These are phyloP conservation scores for Russula dissimulans DNA, from an alignment of 768 basidiomycete species.

Conservation along the genomic window DNA sequence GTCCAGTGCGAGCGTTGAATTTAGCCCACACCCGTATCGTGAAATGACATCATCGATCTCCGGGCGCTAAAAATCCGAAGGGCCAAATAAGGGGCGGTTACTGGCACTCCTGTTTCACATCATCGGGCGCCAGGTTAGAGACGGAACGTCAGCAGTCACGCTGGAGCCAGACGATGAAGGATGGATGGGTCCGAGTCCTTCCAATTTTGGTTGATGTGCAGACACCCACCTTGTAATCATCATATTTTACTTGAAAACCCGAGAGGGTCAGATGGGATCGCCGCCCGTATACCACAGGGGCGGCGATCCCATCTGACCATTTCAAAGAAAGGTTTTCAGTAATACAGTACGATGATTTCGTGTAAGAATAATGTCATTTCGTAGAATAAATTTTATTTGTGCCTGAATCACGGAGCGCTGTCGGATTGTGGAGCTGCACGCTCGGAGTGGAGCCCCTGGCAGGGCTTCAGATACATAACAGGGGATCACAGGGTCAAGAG, in stretches of 20 bases:
- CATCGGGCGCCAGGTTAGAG: neutral
- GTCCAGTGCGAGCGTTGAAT: neutral
- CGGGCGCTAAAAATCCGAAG: neutral
- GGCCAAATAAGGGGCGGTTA: neutral
- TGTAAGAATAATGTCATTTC: neutral
- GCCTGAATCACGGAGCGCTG: constrained; percentile 13
- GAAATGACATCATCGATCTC: constrained; percentile 6
- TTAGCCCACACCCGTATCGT: neutral
- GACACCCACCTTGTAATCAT: no score
- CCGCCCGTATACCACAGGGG: neutral
- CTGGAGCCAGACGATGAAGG: neutral
- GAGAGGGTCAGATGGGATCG: no score
- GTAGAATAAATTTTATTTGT: neutral
- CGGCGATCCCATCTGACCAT: neutral
- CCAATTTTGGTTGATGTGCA: neutral
- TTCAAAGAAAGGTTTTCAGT: no score
- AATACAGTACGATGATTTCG: neutral
- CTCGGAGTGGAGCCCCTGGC: constrained; percentile 2
- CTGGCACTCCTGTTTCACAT: neutral
- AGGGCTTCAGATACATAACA: neutral
- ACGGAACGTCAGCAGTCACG: no score
- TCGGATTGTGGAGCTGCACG: constrained; percentile 1
- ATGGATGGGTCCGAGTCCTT: neutral
- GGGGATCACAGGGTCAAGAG: neutral
- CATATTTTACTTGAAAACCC: no score